Base-by-base conservation (phyloP, 805 yeast species). In the Kuraishia capsulata region DNA sequence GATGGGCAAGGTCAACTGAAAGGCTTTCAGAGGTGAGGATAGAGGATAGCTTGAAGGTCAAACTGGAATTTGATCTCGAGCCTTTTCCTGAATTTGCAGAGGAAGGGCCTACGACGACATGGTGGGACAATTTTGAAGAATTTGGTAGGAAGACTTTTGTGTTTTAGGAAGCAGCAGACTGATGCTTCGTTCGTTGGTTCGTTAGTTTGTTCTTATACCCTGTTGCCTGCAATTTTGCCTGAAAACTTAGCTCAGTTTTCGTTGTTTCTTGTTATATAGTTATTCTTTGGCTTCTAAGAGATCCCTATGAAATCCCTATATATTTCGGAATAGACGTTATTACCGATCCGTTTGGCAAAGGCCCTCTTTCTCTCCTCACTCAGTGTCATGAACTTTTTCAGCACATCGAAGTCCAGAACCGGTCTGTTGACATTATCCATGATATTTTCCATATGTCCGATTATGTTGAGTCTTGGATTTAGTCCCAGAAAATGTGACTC, bases 401-500 rank as follows among this genome's bases (percentile, higher is more conserved):
- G 64, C 36, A 81, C 61, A 31, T 72, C 76, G 44, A 70, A 72
- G 47, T 83, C 90, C 39, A 83, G 65, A 39, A 82, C 61, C 0
- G 88, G 88, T 46, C 83, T 74, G 38, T 68, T 61, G 13, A 71
- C 67, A 24, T 61, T 44, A 16, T 61, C 63, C 38, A 51, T 59
- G 2, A 59, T 45, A 21, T 59, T 45, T n/a, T 40, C 39, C 32
- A 62, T 43, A 9, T 65, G 53, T 3, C 71, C 71, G 24, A 73
- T 56, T 30, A 85, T 59, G 48, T 81, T 81, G 67, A 76, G 62
- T 44, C 73, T 69, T 3, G 96, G 95, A 53, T 90, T 92, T 46
- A 92, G 62, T 0, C 97, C 96, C 37, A 83, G 79, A 41, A 64
- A 59, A 44, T 82, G 88, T 29, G 65, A 67, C 41, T 82, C 84